Evolutionary conservation across 768 basidiomycete species (phyloP).

Genomic region (Rubroboletus satanas): DNA sequence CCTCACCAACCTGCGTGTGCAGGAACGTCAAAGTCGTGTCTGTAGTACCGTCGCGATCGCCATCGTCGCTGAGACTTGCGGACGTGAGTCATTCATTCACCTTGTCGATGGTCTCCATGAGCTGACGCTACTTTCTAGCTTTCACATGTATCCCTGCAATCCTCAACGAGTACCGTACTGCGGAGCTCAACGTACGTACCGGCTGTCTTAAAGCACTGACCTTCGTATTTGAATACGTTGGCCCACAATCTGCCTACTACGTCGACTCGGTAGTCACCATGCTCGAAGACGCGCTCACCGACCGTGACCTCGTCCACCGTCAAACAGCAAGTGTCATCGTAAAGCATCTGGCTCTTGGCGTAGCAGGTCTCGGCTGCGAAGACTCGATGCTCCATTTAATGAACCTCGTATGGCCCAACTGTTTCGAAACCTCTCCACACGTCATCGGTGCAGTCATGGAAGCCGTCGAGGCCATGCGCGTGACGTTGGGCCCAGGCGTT

Average conservation of each 20-base stretch:
- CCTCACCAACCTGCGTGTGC: conserved; percentile 93
- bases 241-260: conserved; percentile 94
- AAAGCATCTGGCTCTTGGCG: conserved; percentile 95
- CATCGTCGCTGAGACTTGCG: conserved; percentile 91
- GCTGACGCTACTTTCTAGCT: conserved; percentile 39
- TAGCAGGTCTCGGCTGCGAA: conserved; percentile 95
- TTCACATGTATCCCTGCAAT: conserved; percentile 99
- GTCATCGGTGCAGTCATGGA: conserved; percentile 99
- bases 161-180: conserved; percentile 96
- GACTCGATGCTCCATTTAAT: conserved; percentile 97
- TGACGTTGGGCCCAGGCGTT: conserved; percentile 91
- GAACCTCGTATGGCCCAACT: conserved; percentile 99
- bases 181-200: conserved; percentile 96
- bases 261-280: conserved; percentile 96
- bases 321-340: conserved; percentile 98
- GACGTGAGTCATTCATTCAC: conserved; percentile 40
- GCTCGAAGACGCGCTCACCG: conserved; percentile 97
- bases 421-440: conserved; percentile 97
- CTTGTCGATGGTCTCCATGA: neutral
- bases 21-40: conserved; percentile 98
- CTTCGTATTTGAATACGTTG: conserved; percentile 99
- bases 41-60: conserved; percentile 98
- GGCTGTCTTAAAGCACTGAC: conserved; percentile 98
- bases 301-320: conserved; percentile 96
- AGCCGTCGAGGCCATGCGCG: conserved; percentile 95